Percentiles rank a stretch among this genome's conserved stretches.
phyloP scores from a whole-genome alignment of 495 filamentous ascomycete species.

The Staphylotrichum longicolle region DNA sequence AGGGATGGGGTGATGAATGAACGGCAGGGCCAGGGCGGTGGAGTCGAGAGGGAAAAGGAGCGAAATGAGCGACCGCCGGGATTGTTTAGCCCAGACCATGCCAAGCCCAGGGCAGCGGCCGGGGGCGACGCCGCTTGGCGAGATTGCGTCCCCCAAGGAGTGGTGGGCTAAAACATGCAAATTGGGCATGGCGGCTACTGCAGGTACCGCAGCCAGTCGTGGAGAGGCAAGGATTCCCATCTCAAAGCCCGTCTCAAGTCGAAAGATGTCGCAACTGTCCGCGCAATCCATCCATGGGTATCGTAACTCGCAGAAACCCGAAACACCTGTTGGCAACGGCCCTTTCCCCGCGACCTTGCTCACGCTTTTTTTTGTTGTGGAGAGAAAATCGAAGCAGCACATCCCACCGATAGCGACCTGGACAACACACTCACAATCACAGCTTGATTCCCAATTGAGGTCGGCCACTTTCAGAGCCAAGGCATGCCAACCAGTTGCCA shows the following conservation, averaged over 20 bases:
- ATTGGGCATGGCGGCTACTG: constrained; percentile 25
- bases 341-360: no score
- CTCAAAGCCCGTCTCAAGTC: constrained; percentile 2
- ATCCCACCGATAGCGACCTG: no score
- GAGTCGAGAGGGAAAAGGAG: constrained; percentile 34
- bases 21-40: constrained; percentile 21
- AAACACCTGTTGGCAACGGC: no score
- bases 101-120: constrained; percentile 20
- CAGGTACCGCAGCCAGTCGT: constrained; percentile 27
- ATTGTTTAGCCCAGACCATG: constrained; percentile 27
- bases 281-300: background rate
- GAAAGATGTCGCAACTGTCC: background rate
- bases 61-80: constrained; percentile 38
- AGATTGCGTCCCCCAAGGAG: constrained; percentile 30
- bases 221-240: constrained; percentile 14
- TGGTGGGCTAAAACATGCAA: constrained; percentile 14
- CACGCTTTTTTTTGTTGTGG: no score
- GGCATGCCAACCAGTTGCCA: background rate
- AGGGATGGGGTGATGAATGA: constrained; percentile 22
- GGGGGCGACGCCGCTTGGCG: constrained; percentile 31
- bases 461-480: background rate
- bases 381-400: no score
- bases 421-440: no score
- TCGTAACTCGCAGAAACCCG: no score
- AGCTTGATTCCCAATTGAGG: no score